Base-by-base conservation (phyloP, 2,329 filamentous ascomycete species). In the Penicillium paneum region DNA sequence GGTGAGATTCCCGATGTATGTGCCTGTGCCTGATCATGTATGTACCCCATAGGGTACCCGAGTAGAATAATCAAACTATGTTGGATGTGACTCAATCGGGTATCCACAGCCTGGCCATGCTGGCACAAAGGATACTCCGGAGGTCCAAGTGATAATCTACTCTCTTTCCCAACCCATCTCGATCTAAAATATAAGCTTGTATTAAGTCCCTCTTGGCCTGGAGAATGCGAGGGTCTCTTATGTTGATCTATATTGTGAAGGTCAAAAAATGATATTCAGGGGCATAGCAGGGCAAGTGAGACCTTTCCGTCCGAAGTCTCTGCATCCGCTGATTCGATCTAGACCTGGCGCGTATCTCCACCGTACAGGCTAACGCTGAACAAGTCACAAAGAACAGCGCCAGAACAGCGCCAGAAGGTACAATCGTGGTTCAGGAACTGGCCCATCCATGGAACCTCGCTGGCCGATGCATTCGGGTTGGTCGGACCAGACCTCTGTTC, bases 271-370 rank as follows among this genome's bases (percentile, higher is more conserved):
- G 49, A 52, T 52, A 46, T 38, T 52, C 49, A 52, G 49, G 49
- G 49, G 41, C 7, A 41, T 11, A 21, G 11, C 40, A 19, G 28
- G 21, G 50, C 28, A 29, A 24, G 28, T 40, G 28, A 47, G 47
- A 52, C 35, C 26, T 13, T 48, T 38, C 48, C 29, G 41, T 21
- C 42, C 49, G 43, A 48, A 2, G 26, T 17, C 21, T 15, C 17
- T 32, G 26, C 47, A 28, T 26, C 11, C 21, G 41, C 2, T 53
- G 43, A 53, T 53, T 53, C 36, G 50, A 53, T 53, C 50, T 53
- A 53, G 50, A 41, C 36, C 50, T 3, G 15, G 17, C 29, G 24
- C 31, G 31, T 13, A 44, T 29, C 43, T 15, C 50, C 50, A 53
- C 49, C 13, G 8, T 26, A 24, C 8, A 44, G 5, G 3, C 21